Conservation (phyloP, 2,329 filamentous ascomycete species). For the Exophiala aquamarina region DNA sequence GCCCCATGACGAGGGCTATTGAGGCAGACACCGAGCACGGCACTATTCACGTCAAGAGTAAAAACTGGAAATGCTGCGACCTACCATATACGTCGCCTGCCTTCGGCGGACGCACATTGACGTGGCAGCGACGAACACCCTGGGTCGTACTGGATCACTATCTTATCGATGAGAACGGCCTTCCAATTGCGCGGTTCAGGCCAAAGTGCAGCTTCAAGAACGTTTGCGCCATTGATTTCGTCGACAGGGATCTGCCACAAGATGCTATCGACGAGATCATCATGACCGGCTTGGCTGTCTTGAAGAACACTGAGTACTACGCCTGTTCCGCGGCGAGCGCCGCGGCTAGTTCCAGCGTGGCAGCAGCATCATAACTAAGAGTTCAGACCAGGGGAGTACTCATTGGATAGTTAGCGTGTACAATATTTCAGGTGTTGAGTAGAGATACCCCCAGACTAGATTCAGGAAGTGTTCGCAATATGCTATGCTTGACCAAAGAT, state of each 20-base stretch:
- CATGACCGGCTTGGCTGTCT: background rate
- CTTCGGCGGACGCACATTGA: background rate
- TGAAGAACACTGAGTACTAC: background rate
- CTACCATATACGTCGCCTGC: background rate
- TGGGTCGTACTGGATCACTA: background rate
- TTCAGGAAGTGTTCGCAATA: no score
- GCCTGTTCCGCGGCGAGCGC: background rate
- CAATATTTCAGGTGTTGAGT: no score
- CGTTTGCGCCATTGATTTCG: background rate
- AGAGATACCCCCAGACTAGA: no score
- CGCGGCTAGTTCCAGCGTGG: background rate
- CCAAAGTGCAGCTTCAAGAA: background rate
- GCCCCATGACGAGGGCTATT: background rate
- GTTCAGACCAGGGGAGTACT: no score
- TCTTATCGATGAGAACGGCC: background rate
- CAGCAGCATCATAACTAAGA: no score
- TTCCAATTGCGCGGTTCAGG: background rate
- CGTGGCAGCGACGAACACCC: background rate
- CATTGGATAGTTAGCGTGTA: no score
- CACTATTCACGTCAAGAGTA: background rate
- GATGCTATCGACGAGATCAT: background rate
- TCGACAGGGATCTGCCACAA: background rate
- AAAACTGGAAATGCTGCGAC: background rate
- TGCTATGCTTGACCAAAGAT: no score
- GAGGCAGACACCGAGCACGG: background rate